These are phyloP conservation scores for Luffa acutangula DNA, from an alignment of 306 rosid genomes.

Conservation along the genomic window DNA sequence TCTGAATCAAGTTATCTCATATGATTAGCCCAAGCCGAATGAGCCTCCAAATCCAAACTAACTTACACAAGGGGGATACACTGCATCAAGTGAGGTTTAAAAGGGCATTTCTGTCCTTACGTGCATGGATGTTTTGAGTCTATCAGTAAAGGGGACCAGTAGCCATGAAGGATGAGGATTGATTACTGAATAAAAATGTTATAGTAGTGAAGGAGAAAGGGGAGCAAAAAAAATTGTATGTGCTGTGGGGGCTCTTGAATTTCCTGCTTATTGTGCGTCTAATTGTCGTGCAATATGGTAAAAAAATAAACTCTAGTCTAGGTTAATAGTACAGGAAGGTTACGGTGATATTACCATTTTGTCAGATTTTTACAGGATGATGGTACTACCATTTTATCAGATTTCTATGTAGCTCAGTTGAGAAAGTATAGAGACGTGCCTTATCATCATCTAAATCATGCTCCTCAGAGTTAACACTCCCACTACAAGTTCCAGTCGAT, in stretches of 20 bases:
- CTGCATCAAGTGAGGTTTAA: background rate
- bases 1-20: background rate
- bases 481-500: conserved; percentile 43
- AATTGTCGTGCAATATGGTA: background rate
- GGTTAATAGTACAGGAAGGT: background rate
- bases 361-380: background rate
- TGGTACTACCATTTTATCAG: background rate
- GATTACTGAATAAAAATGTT: background rate
- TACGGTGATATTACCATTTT: background rate
- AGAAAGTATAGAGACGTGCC: conserved; percentile 33
- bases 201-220: background rate
- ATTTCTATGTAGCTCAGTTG: conserved; percentile 4
- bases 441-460: conserved; percentile 26
- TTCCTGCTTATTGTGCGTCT: background rate
- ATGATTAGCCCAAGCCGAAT: background rate
- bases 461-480: conserved; percentile 31
- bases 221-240: background rate
- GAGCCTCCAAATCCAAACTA: background rate
- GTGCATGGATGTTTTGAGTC: background rate
- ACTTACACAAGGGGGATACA: background rate
- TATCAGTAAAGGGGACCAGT: background rate
- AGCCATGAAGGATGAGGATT: background rate
- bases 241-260: background rate
- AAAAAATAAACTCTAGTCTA: background rate
- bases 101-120: background rate